A percentile compares a stretch with the other conserved stretches of the same genome.
These are phyloP conservation scores for Trichoderma arundinaceum DNA, from an alignment of 2,329 filamentous ascomycete species.

Conservation along the genomic window DNA sequence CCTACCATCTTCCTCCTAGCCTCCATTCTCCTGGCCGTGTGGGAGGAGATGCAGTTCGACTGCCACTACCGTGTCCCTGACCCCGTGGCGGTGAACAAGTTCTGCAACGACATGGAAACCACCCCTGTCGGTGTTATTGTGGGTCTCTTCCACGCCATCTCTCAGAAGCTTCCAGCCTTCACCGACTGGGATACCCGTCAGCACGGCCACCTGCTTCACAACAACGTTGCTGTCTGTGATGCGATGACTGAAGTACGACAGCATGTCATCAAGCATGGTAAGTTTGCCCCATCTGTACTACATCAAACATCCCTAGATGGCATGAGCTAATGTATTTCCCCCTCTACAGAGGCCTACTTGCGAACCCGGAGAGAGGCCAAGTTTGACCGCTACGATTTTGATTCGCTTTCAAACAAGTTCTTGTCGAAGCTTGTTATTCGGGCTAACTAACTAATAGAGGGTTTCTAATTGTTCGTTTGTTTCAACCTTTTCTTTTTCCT, in stretches of 20 bases:
- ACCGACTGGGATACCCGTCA: slow-evolving; percentile 92
- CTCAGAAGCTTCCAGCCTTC: slow-evolving; percentile 90
- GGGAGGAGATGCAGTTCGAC: slow-evolving; percentile 99
- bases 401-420: slow-evolving; percentile 96
- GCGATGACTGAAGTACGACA: slow-evolving; percentile 94
- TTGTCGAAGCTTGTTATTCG: slow-evolving; percentile 94
- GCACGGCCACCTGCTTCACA: slow-evolving; percentile 88
- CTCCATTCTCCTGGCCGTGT: slow-evolving; percentile 88
- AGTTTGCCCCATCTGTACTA: slow-evolving; percentile 43
- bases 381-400: slow-evolving; percentile 91
- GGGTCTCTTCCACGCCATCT: slow-evolving; percentile 96
- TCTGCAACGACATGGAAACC: slow-evolving; percentile 95
- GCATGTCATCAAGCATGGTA: slow-evolving; percentile 93
- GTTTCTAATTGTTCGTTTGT: slow-evolving; percentile 2
- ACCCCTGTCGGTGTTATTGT: slow-evolving; percentile 96
- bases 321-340: slow-evolving; percentile 36
- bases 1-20: slow-evolving; percentile 98
- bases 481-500: slow-evolving; percentile 2
- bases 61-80: slow-evolving; percentile 94
- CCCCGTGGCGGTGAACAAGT: slow-evolving; percentile 83
- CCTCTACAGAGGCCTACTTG: slow-evolving; percentile 78
- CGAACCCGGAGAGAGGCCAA: slow-evolving; percentile 77
- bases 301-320: neutral
- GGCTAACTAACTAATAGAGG: slow-evolving; percentile 68
- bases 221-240: slow-evolving; percentile 90